These are phyloP conservation scores for Hypoxylon perforatum DNA, from an alignment of 495 filamentous ascomycete genomes.

Conservation along the genomic window DNA sequence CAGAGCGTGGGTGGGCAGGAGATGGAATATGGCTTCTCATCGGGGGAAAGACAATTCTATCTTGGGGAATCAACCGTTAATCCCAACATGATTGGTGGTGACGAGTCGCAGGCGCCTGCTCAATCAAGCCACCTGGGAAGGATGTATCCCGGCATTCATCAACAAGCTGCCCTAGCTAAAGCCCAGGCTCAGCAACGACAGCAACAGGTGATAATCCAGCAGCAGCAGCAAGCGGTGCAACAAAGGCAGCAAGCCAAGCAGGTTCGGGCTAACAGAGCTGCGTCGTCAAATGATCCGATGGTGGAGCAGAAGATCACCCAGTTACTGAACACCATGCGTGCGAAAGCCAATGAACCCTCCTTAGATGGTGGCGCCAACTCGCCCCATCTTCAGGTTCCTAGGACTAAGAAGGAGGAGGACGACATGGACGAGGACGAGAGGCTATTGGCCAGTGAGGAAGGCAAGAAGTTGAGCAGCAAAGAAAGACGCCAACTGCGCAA, in stretches of 20 bases:
- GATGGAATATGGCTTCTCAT: constrained; percentile 73
- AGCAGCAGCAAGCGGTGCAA: constrained; percentile 59
- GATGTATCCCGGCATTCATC: constrained; percentile 90
- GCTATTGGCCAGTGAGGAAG: constrained; percentile 91
- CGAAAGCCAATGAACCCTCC: constrained; percentile 62
- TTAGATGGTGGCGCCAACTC: constrained; percentile 62
- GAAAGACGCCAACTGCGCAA: constrained; percentile 94
- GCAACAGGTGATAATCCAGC: constrained; percentile 68
- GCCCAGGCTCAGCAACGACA: constrained; percentile 78
- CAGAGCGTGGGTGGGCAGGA: constrained; percentile 59
- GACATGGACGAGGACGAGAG: constrained; percentile 99
- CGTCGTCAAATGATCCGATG: constrained; percentile 69
- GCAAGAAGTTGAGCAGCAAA: constrained; percentile 95
- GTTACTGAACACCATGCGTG: constrained; percentile 84
- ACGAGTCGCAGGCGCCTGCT: constrained; percentile 55
- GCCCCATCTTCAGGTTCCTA: constrained; percentile 67
- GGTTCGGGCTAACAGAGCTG: constrained; percentile 57
- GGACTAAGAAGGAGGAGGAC: constrained; percentile 84
- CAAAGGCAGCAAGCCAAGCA: constrained; percentile 52
- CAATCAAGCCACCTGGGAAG: constrained; percentile 68
- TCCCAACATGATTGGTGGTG: constrained; percentile 73
- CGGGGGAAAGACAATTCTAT: constrained; percentile 65
- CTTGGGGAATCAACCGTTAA: constrained; percentile 70
- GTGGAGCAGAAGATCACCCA: constrained; percentile 89
- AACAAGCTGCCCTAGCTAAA: constrained; percentile 84